Percentiles rank a stretch among this genome's conserved stretches.
These are phyloP conservation scores for Dioscorea cayenensis DNA, from an alignment of 116 monocot species.

Conservation along the genomic window DNA sequence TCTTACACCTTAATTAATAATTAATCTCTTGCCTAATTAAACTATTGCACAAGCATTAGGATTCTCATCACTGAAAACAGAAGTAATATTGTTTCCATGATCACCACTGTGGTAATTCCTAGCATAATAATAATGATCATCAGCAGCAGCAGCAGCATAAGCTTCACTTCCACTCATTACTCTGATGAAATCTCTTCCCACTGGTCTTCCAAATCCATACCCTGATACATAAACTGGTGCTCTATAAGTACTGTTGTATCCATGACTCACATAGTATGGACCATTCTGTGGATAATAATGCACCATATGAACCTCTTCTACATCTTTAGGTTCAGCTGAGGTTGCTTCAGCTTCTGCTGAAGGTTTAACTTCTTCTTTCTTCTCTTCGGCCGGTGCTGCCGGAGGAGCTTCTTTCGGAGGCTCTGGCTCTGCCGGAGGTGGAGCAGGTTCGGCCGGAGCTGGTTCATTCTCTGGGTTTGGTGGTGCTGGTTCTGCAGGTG, in stretches of 20 bases:
- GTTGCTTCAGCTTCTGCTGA: slow-evolving; percentile 12
- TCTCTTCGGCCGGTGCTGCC: slow-evolving; percentile 13
- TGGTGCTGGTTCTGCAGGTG: slow-evolving; percentile 6
- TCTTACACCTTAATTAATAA: background rate
- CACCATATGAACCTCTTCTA: slow-evolving; percentile 47
- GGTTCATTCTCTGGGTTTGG: slow-evolving; percentile 27
- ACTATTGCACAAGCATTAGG: slow-evolving; percentile 70
- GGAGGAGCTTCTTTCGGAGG: slow-evolving; percentile 6
- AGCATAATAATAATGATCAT: background rate
- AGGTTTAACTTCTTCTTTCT: background rate
- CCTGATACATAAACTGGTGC: slow-evolving; percentile 12
- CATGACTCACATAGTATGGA: slow-evolving; percentile 23
- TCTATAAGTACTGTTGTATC: slow-evolving; percentile 42
- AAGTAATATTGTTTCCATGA: slow-evolving; percentile 31
- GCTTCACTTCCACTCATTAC: background rate
- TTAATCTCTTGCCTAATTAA: slow-evolving; percentile 3
- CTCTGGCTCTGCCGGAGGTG: slow-evolving; percentile 9
- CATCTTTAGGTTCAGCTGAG: slow-evolving; percentile 5
- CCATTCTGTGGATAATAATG: slow-evolving; percentile 43
- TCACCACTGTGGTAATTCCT: background rate
- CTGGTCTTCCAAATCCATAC: slow-evolving; percentile 7
- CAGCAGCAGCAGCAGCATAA: background rate
- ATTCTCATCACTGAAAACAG: slow-evolving; percentile 85
- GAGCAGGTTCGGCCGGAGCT: background rate
- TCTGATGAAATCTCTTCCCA: too few relatives aligned